A percentile compares a stretch with the other conserved stretches of the same genome.
Conservation (phyloP, 495 filamentous ascomycete genomes). For the Aspergillus avenaceus region DNA sequence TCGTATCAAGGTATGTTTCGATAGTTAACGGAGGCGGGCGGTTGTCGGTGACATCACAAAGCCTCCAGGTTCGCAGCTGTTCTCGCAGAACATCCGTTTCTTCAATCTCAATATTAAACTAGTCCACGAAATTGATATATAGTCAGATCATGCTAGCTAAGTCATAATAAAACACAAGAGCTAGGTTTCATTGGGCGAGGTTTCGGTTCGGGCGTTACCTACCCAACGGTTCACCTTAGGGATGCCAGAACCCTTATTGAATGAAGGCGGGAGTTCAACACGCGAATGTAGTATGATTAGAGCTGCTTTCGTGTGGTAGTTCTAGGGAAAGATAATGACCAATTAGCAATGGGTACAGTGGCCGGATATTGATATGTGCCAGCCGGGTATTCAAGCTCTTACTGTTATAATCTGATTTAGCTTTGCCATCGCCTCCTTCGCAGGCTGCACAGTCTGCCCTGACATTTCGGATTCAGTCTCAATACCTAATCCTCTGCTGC, state of each 20-base stretch:
- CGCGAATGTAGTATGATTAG: slow-evolving; percentile 80
- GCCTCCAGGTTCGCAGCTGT: slow-evolving; percentile 74
- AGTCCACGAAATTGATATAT: not conserved
- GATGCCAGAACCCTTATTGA: slow-evolving; percentile 52
- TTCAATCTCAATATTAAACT: slow-evolving; percentile 95
- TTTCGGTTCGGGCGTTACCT: slow-evolving; percentile 33
- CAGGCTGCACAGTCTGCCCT: slow-evolving; percentile 32
- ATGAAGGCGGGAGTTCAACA: slow-evolving; percentile 60
- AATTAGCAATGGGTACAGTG: not conserved
- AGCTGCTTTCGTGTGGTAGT: slow-evolving; percentile 86
- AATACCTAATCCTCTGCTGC: slow-evolving; percentile 34
- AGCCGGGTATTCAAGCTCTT: slow-evolving; percentile 21
- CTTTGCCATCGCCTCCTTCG: slow-evolving; percentile 63
- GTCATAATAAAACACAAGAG: not conserved
- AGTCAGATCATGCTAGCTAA: slow-evolving; percentile 10
- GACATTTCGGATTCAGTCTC: slow-evolving; percentile 40
- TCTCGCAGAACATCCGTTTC: slow-evolving; percentile 83
- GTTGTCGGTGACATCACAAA: slow-evolving; percentile 67
- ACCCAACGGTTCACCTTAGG: slow-evolving; percentile 91
- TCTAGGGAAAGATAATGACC: slow-evolving; percentile 46
- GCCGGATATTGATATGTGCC: not conserved
- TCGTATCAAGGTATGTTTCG: slow-evolving; percentile 83
- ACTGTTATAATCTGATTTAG: slow-evolving; percentile 91
- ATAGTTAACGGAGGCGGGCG: slow-evolving; percentile 83
- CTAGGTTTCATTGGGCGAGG: not conserved